A percentile compares a stretch with the other conserved stretches of the same genome.
Conservation (phyloP, 805 yeast species). For the Kodamaea fukazawae region DNA sequence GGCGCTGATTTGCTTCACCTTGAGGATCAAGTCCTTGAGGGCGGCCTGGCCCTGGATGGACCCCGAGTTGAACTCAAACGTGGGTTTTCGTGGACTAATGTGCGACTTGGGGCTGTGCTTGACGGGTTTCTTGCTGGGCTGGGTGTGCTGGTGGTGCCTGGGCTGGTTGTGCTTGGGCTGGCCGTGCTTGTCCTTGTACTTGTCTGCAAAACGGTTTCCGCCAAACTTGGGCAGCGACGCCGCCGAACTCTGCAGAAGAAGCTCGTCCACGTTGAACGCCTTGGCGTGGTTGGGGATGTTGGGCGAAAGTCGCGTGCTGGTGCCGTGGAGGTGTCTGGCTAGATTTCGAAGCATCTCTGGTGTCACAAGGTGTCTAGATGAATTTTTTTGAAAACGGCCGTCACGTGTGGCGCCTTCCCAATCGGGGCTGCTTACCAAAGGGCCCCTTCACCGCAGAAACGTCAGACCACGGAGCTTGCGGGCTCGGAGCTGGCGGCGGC, state of each 20-base stretch:
- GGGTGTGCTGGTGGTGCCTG: constrained; percentile 1
- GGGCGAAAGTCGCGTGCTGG: no score
- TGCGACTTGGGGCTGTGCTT: constrained; percentile 7
- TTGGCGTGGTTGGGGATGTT: no score
- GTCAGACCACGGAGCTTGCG: neutral
- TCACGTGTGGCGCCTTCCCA: no score
- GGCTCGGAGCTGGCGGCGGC: neutral
- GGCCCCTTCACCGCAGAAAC: neutral
- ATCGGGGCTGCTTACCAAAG: no score
- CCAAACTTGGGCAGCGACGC: neutral
- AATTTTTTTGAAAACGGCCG: no score
- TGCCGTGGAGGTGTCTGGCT: no score
- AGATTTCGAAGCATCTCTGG: no score
- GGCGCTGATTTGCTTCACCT: constrained; percentile 15
- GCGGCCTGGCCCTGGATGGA: constrained; percentile 23
- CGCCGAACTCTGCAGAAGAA: neutral
- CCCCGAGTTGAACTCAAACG: constrained; percentile 20
- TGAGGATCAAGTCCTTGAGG: constrained; percentile 18
- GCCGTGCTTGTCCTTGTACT: neutral
- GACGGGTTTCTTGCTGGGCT: constrained; percentile 4
- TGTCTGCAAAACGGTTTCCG: constrained; percentile 4
- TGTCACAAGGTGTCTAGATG: no score
- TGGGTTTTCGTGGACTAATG: constrained; percentile 8
- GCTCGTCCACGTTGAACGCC: constrained; percentile 1
- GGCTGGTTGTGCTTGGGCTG: neutral